These are phyloP conservation scores for Acanthamoeba triangularis DNA, from an alignment of 208 protist genomes.

Conservation along the genomic window DNA sequence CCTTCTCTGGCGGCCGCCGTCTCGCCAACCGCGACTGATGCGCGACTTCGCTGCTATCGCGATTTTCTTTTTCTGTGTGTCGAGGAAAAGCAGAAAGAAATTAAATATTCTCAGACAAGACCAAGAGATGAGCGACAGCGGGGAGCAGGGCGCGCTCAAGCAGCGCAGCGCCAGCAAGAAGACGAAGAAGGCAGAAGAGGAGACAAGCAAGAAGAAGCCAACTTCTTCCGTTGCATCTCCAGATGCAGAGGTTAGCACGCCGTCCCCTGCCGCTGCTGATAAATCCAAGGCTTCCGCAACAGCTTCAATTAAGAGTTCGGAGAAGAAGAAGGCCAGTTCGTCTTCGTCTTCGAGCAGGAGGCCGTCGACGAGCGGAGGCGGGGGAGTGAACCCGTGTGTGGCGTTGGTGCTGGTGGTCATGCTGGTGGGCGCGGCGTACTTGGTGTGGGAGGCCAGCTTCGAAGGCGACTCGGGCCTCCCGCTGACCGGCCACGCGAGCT, in stretches of 20 bases:
- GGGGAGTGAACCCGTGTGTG: constrained; percentile 30
- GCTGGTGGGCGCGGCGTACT: constrained; percentile 36
- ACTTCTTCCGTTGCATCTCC: no score
- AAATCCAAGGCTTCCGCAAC: not conserved
- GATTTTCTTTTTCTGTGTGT: not conserved
- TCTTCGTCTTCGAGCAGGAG: not conserved
- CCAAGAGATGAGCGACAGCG: not conserved
- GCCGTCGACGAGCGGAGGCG: not conserved
- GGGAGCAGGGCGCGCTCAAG: not conserved
- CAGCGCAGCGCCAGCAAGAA: not conserved
- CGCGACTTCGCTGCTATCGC: no score
- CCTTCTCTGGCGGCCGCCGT: not conserved
- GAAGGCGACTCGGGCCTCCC: constrained; percentile 38
- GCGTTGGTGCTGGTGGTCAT: constrained; percentile 11
- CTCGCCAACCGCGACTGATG: constrained; percentile 32
- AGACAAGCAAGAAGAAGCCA: not conserved
- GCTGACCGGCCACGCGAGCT: not conserved
- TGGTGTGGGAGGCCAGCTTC: constrained; percentile 57
- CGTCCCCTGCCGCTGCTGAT: not conserved
- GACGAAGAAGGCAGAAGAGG: not conserved
- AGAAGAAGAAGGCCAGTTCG: not conserved
- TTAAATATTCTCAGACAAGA: no score
- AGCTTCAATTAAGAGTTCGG: no score
- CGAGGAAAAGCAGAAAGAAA: not conserved
- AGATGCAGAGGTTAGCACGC: not conserved